Evolutionary conservation across 768 basidiomycete species (phyloP).

Genomic region (Pisolithus orientalis): DNA sequence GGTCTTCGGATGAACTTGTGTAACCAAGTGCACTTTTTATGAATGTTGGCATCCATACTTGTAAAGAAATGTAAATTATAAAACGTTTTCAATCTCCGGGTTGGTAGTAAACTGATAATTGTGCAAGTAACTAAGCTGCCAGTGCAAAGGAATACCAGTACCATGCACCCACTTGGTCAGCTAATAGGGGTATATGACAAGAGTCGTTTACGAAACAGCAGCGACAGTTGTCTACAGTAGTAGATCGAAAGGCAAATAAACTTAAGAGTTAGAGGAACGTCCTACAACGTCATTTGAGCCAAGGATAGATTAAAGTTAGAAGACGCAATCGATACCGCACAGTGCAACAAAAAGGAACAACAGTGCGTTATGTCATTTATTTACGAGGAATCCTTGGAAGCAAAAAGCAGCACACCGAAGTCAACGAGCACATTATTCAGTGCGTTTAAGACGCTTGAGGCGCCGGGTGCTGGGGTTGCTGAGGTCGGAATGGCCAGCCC

Average conservation of each 20-base stretch:
- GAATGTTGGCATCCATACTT: too few species aligned
- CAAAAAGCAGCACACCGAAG: constrained; percentile 18
- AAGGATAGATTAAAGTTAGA: neutral
- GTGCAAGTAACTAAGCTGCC: too few species aligned
- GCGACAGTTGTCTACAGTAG: neutral
- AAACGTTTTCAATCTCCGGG: too few species aligned
- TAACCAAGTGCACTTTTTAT: too few species aligned
- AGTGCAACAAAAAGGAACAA: too few species aligned
- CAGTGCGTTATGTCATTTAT: neutral
- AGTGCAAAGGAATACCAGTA: neutral
- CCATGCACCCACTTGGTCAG: neutral
- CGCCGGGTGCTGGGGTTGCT: constrained; percentile 24
- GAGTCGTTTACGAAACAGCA: neutral
- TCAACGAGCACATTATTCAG: constrained; percentile 33
- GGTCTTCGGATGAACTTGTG: constrained; percentile 14
- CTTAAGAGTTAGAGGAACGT: neutral
- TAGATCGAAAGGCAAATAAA: neutral
- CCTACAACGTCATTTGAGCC: neutral
- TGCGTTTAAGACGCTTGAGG: constrained; percentile 28
- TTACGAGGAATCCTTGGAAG: neutral
- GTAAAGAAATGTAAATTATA: too few species aligned
- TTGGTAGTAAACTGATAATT: too few species aligned
- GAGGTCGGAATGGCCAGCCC: constrained; percentile 24
- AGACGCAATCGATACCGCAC: neutral
- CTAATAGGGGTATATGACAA: neutral